Evolutionary conservation across 192 early-diverging fungal species (phyloP), one percentile per base, ranked within the genome.

Genomic region (Kickxella alabastrina): DNA sequence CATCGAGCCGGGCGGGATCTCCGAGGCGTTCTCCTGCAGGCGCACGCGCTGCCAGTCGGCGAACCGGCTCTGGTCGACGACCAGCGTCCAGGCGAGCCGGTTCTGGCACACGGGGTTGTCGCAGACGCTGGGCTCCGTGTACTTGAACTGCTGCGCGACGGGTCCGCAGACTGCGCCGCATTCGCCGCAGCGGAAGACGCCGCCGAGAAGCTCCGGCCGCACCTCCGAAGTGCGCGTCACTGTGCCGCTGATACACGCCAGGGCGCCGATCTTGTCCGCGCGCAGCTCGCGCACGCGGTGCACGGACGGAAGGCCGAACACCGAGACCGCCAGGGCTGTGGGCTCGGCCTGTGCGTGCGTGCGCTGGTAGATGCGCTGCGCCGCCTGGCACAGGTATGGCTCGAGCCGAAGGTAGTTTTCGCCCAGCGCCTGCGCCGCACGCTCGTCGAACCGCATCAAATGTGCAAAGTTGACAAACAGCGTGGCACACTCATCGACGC

Each of bases 211-310:
- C 79, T 99, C 96, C 9, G 96, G 96, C 29, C 96, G 75, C 24
- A 99, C 93, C 78, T 99, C 93, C 34, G 90, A 93, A 3, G 93
- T 99, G 15, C 96, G 74, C 9, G 96, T 99, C 19, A 99, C 95
- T 5, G 96, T 99, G 29, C 96, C 96, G 39, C 83, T 80, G 32
- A 97, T 80, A 28, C 81, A 78, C 27, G 87, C 76, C 29, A 98
- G 79, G 35, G 89, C 79, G 18, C 93, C 96, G 42, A 96, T 83
- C 24, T 78, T 77, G 28, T 87, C 83, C 41, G 89, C 91, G 40
- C 84, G 84, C 40, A 98, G 65, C 62, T 94, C 86, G 50, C 96
- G 88, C 14, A 98, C 77, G 21, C 91, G 83, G 10, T 66, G 58
- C 24, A 82, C 49, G 0, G 68, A 42, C 6, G 85, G 81, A 2